These are phyloP conservation scores for Saccharomycopsis sp. DNA, from an alignment of 805 yeast species.

Conservation along the genomic window DNA sequence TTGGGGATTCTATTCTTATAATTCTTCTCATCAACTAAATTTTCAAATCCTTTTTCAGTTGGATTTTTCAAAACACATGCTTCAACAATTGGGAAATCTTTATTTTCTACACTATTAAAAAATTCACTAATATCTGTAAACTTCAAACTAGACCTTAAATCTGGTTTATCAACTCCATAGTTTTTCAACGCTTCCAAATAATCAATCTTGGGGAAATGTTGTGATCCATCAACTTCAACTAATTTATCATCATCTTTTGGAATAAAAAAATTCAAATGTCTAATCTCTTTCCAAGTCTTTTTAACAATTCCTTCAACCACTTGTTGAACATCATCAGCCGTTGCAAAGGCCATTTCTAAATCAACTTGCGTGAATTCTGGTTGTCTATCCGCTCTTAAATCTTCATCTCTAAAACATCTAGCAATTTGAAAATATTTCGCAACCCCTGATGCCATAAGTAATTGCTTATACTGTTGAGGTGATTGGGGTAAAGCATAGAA, in stretches of 20 bases:
- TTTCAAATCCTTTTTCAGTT: constrained; percentile 22
- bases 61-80: constrained; percentile 46
- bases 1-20: constrained; percentile 52
- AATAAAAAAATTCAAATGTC: constrained; percentile 29
- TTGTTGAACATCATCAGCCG: constrained; percentile 51
- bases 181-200: constrained; percentile 60
- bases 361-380: constrained; percentile 98
- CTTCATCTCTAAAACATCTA: constrained; percentile 92
- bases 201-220: constrained; percentile 36
- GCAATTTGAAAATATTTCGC: constrained; percentile 84
- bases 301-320: constrained; percentile 51
- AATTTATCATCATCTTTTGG: constrained; percentile 20
- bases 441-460: constrained; percentile 90
- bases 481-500: constrained; percentile 94
- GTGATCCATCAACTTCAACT: constrained; percentile 2
- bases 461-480: constrained; percentile 95
- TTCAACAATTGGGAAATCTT: constrained; percentile 61
- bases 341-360: constrained; percentile 82
- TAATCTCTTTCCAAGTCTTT: constrained; percentile 43
- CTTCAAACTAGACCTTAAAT: constrained; percentile 52
- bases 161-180: constrained; percentile 94
- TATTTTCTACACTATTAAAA: constrained; percentile 26
- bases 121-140: constrained; percentile 38
- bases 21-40: constrained; percentile 29
- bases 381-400: constrained; percentile 87